phyloP scores from a whole-genome alignment of 2,329 filamentous ascomycete species.

The Penicillium sp. region DNA sequence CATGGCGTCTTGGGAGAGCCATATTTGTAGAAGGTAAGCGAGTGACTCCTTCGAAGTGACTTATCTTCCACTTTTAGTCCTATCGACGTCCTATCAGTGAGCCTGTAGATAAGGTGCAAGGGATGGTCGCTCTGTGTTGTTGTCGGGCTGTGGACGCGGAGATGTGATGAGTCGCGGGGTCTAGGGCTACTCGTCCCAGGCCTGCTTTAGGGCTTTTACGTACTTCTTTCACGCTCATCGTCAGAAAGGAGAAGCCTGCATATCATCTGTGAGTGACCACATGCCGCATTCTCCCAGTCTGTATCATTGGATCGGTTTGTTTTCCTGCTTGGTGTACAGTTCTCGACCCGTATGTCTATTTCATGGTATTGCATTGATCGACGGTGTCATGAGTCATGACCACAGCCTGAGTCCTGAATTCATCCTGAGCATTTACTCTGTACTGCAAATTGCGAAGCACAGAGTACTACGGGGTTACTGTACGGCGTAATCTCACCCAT shows the following conservation, averaged over 20 bases:
- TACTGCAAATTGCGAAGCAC: too few relatives aligned
- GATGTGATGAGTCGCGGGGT: not conserved
- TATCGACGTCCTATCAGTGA: not conserved
- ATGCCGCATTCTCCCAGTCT: not conserved
- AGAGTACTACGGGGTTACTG: too few relatives aligned
- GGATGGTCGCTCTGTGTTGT: not conserved
- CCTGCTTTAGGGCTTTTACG: not conserved
- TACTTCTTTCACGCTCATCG: not conserved
- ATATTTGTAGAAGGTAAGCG: constrained; percentile 22
- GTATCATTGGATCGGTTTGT: not conserved
- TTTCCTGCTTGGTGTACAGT: not conserved
- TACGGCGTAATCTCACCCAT: too few relatives aligned
- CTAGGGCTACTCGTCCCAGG: not conserved
- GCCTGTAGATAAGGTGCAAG: not conserved
- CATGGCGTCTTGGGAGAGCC: constrained; percentile 13
- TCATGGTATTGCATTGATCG: not conserved
- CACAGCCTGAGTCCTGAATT: too few relatives aligned
- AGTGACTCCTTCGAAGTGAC: constrained; percentile 11
- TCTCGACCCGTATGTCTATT: not conserved
- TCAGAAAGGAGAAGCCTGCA: not conserved
- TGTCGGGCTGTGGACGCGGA: not conserved
- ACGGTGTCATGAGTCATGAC: too few relatives aligned
- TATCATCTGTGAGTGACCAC: not conserved
- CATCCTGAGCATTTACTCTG: too few relatives aligned
- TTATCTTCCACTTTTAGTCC: not conserved